Percentiles rank a stretch among this genome's conserved stretches.
Evolutionary conservation across 352 stramenopile species (phyloP).

Genomic region (Pelagophyceae sp.): DNA sequence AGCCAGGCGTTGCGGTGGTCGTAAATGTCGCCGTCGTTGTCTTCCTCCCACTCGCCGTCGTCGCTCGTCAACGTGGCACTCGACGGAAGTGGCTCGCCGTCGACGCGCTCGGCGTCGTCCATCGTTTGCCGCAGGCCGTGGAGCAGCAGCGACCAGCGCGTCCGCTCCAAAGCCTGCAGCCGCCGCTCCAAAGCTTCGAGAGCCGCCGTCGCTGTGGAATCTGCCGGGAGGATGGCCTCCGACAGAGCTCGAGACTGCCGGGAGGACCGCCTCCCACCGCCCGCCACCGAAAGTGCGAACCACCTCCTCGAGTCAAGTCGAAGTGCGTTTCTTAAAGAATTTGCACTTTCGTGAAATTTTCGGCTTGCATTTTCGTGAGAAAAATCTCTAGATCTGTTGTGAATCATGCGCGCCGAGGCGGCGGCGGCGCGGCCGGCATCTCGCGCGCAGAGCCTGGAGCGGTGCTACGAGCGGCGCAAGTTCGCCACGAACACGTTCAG

Average conservation of each 20-base stretch:
- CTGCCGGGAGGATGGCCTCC: too few species aligned
- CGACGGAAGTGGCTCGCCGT: neutral
- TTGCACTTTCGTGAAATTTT: neutral
- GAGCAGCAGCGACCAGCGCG: neutral
- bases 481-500: neutral
- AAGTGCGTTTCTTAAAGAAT: too few species aligned
- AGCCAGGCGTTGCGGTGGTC: too few species aligned
- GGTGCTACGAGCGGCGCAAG: neutral
- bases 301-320: too few species aligned
- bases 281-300: too few species aligned
- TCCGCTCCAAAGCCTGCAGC: neutral
- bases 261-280: too few species aligned
- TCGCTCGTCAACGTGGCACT: neutral
- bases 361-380: neutral
- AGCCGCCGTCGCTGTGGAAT: neutral
- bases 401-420: neutral
- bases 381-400: neutral
- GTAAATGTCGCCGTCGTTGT: too few species aligned
- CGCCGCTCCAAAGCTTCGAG: neutral
- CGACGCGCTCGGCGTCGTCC: neutral
- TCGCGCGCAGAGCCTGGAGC: neutral
- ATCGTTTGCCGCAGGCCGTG: neutral
- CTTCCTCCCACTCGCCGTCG: too few species aligned
- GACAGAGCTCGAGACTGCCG: too few species aligned
- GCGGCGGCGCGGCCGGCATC: neutral